Evolutionary conservation across 2,329 filamentous ascomycete species (phyloP), one percentile per base, ranked within the genome.

Genomic region (Dactylellina parvicollis): DNA sequence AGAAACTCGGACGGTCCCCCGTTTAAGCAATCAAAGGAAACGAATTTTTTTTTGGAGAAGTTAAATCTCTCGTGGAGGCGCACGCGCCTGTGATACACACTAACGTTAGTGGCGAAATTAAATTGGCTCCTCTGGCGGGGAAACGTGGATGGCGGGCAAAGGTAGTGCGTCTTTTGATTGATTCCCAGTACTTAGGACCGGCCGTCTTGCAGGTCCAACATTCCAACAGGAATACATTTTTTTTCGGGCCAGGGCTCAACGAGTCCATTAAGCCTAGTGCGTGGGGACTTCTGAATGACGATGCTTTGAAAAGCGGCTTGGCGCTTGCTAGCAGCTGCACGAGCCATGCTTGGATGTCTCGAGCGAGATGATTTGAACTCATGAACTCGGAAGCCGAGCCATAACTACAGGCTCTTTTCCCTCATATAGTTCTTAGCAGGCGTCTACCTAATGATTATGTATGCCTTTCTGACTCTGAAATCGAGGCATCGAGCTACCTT

Each of bases 151-250:
- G 40, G 54, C 32, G n/a, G 20, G 16, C 38, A 10, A 10, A 20
- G 5, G 34, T 40, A 22, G 34, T 28, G 42, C 28, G 8, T 46
- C 36, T 38, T 26, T 18, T 26, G 24, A 52, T 34, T 24, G 49
- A 56, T 57, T 67, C 60, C 66, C 66, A 42, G 50, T 20, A 71
- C 28, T 62, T 16, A 42, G 66, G 66, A 62, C 50, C 57, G 49
- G 66, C 66, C 66, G 66, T 64, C 40, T 69, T 71, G 50, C 40
- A 57, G 18, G 14, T 42, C 55, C 49, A 70, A 61, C 49, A 56
- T 70, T 44, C 50, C 42, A 64, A 57, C 49, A 57, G 42, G 49
- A 62, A 56, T 56, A 38, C 5, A n/a, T n/a, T 54, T 38, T 20
- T 18, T 36, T 54, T 18, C 22, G 40, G 40, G 16, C 18, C 8